These are phyloP conservation scores for Wickerhamomyces sp. DNA, from an alignment of 1,139 yeast genomes.

Conservation along the genomic window DNA sequence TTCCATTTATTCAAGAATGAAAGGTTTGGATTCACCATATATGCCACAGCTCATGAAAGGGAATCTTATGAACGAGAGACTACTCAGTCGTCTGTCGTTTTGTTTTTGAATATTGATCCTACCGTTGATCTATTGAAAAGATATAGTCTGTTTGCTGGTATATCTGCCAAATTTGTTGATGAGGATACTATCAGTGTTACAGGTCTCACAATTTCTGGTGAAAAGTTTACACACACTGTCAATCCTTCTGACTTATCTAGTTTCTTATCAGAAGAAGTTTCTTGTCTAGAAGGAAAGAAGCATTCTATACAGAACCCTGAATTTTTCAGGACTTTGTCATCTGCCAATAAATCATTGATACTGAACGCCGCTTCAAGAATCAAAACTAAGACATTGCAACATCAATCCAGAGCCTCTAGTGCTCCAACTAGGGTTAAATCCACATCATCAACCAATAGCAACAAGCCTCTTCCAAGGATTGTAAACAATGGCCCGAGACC, in stretches of 20 bases:
- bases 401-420: slow-evolving; percentile 6
- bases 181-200: slow-evolving; percentile 22
- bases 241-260: slow-evolving; percentile 20
- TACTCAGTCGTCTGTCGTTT: slow-evolving; percentile 54
- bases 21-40: slow-evolving; percentile 43
- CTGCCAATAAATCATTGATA: slow-evolving; percentile 9
- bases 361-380: not conserved
- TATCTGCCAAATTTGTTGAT: slow-evolving; percentile 37
- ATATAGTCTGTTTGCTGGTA: slow-evolving; percentile 39
- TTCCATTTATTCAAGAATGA: slow-evolving; percentile 69
- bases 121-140: slow-evolving; percentile 30
- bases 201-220: slow-evolving; percentile 18
- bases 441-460: slow-evolving; percentile 11
- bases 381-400: not conserved
- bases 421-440: slow-evolving; percentile 12
- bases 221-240: slow-evolving; percentile 15
- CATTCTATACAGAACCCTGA: slow-evolving; percentile 7
- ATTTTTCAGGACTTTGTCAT: slow-evolving; percentile 5
- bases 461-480: slow-evolving; percentile 19
- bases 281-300: slow-evolving; percentile 17
- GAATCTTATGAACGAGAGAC: slow-evolving; percentile 54
- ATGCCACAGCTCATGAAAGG: slow-evolving; percentile 77
- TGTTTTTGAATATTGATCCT: slow-evolving; percentile 55
- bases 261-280: slow-evolving; percentile 24
- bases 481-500: not conserved